Percentiles rank a stretch among this genome's conserved stretches.
phyloP scores from a whole-genome alignment of 2,329 filamentous ascomycete genomes.

The Diaporthe longicolla region DNA sequence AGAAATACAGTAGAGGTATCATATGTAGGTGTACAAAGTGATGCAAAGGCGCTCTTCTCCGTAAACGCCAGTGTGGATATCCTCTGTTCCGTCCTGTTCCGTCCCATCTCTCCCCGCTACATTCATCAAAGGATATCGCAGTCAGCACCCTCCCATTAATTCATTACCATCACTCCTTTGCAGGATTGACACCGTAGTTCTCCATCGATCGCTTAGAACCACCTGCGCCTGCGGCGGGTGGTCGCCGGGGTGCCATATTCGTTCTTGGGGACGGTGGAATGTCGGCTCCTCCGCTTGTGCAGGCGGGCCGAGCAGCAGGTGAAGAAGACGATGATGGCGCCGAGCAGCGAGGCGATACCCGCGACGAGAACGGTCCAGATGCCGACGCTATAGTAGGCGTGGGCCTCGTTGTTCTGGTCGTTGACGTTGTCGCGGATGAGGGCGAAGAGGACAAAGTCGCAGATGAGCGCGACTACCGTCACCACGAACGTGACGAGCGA shows the following conservation, averaged over 20 bases:
- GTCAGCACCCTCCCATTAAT: constrained; percentile 1
- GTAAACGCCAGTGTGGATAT: constrained; percentile 7
- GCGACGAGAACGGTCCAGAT: constrained; percentile 73
- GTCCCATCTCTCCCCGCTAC: not conserved
- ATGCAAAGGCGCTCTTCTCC: constrained; percentile 13
- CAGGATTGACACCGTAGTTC: not conserved
- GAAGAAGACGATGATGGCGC: constrained; percentile 70
- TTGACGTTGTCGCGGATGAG: constrained; percentile 69
- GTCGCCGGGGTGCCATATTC: constrained; percentile 45
- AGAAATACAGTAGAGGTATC: constrained; percentile 28
- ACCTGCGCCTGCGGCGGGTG: constrained; percentile 44
- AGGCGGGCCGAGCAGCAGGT: constrained; percentile 71
- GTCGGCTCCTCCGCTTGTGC: constrained; percentile 54
- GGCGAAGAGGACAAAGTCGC: constrained; percentile 71
- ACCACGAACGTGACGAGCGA: constrained; percentile 65
- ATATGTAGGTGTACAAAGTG: constrained; percentile 16
- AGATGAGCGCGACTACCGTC: constrained; percentile 62
- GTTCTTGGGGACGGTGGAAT: constrained; percentile 47
- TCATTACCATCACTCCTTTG: not conserved
- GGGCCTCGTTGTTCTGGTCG: constrained; percentile 54
- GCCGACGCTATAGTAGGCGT: constrained; percentile 66
- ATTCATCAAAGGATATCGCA: not conserved
- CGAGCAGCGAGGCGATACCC: constrained; percentile 68
- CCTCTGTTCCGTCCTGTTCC: not conserved
- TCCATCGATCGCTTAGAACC: constrained; percentile 34